Evolutionary conservation across 441 rosid species (phyloP).

Genomic region (Eutrema salsugineum): DNA sequence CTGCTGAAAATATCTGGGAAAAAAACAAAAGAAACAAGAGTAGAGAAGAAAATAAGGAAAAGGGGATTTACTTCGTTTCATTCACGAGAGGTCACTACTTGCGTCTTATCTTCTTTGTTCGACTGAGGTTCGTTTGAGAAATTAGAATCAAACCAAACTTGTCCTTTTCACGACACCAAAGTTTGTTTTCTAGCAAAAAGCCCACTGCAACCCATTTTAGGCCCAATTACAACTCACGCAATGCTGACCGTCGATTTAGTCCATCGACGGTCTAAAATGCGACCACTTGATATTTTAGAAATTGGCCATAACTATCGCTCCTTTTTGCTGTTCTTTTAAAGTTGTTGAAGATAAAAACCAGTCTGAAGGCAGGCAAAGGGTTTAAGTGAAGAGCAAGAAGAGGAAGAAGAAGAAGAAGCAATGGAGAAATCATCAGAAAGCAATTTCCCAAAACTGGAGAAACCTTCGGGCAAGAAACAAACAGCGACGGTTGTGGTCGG

Average conservation of each 20-base stretch:
- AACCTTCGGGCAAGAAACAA: slow-evolving; percentile 44
- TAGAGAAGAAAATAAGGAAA: background rate
- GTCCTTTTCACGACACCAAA: background rate
- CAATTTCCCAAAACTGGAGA: slow-evolving; percentile 35
- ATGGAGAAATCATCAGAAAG: slow-evolving; percentile 19
- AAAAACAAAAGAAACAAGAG: no score
- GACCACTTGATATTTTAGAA: background rate
- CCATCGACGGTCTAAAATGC: slow-evolving; percentile 9
- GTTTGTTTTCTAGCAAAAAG: slow-evolving; percentile 23
- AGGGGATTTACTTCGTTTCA: background rate
- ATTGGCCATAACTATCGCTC: background rate
- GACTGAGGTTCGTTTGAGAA: slow-evolving; percentile 19
- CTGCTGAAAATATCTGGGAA: background rate
- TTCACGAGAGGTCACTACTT: slow-evolving; percentile 1
- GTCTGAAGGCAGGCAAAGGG: background rate
- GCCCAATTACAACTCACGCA: slow-evolving; percentile 11
- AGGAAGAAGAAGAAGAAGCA: background rate
- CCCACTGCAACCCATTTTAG: background rate
- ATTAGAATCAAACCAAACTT: slow-evolving; percentile 3
- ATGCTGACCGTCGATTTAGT: slow-evolving; percentile 22
- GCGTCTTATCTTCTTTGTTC: slow-evolving; percentile 28
- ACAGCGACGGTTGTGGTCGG: slow-evolving; percentile 62
- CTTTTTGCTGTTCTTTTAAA: background rate
- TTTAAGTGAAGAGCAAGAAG: slow-evolving; percentile 9
- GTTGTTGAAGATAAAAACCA: background rate